Evolutionary conservation across 2,329 filamentous ascomycete species (phyloP).

Genomic region (Fusarium kyushuense): DNA sequence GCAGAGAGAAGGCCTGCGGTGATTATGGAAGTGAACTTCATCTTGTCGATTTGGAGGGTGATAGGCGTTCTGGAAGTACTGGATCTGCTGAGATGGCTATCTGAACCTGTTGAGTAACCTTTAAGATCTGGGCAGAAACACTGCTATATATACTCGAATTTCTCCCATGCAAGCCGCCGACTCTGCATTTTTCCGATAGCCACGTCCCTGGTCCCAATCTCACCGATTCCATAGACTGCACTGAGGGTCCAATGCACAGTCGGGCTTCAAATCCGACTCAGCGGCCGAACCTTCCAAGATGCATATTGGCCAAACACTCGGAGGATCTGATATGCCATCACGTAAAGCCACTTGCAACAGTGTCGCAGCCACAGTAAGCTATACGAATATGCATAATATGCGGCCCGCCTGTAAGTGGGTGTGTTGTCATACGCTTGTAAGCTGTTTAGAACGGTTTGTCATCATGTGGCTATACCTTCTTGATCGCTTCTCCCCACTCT

Average conservation of each 20-base stretch:
- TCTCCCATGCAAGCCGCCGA: background rate
- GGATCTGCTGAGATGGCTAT: slow-evolving; percentile 16
- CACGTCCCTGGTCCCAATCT: background rate
- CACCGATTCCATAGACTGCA: background rate
- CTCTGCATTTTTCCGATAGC: background rate
- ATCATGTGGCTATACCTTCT: slow-evolving; percentile 26
- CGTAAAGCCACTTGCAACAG: slow-evolving; percentile 3
- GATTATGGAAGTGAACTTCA: slow-evolving; percentile 40
- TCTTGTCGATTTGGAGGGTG: slow-evolving; percentile 1
- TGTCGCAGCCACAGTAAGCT: background rate
- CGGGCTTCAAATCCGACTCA: slow-evolving; percentile 14
- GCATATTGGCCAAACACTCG: background rate
- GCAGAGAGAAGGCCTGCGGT: slow-evolving; percentile 28
- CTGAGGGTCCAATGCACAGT: slow-evolving; percentile 17
- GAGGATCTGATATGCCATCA: background rate
- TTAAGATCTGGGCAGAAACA: background rate
- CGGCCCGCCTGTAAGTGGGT: slow-evolving; percentile 3
- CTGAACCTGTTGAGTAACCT: slow-evolving; percentile 11
- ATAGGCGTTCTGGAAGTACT: background rate
- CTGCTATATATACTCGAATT: slow-evolving; percentile 24
- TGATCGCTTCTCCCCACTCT: slow-evolving; percentile 7
- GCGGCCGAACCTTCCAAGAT: background rate
- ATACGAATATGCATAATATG: slow-evolving; percentile 17
- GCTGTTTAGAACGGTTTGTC: slow-evolving; percentile 21
- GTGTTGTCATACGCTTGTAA: slow-evolving; percentile 27